Evolutionary conservation across 2,329 filamentous ascomycete species (phyloP).

Genomic region (Dendryphion nanum): DNA sequence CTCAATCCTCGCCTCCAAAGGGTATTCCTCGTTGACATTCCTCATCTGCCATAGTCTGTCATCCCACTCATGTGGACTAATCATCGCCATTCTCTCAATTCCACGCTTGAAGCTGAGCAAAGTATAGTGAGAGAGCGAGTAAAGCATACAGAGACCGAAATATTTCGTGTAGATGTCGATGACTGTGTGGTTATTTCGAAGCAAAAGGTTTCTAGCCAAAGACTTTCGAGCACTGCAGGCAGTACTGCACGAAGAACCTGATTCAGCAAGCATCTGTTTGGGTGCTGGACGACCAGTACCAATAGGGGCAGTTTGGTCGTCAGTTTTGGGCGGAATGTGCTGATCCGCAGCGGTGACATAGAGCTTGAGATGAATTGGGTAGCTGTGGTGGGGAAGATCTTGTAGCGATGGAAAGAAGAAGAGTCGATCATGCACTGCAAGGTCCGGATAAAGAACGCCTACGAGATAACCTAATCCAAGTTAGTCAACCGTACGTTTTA

Average conservation of each 20-base stretch:
- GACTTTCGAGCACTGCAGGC: conserved; percentile 6
- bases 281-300: conserved; percentile 16
- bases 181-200: conserved; percentile 2
- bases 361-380: conserved; percentile 13
- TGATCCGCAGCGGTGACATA: conserved; percentile 2
- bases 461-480: conserved; percentile 18
- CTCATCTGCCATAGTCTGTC: conserved; percentile 10
- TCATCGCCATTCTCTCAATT: conserved; percentile 14
- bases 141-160: conserved; percentile 10
- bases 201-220: conserved; percentile 10
- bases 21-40: conserved; percentile 13
- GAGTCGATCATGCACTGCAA: conserved; percentile 6
- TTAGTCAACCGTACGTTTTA: background rate
- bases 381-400: conserved; percentile 3
- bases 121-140: background rate
- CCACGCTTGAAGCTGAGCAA: conserved; percentile 13
- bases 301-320: conserved; percentile 11
- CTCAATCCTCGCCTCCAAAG: conserved; percentile 18
- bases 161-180: conserved; percentile 8
- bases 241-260: conserved; percentile 2
- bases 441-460: conserved; percentile 11
- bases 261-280: conserved; percentile 10
- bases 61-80: conserved; percentile 11
- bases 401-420: conserved; percentile 15
- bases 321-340: conserved; percentile 4